phyloP scores from a whole-genome alignment of 1,284 basidiomycete species.

The Psilocybe mexicana region DNA sequence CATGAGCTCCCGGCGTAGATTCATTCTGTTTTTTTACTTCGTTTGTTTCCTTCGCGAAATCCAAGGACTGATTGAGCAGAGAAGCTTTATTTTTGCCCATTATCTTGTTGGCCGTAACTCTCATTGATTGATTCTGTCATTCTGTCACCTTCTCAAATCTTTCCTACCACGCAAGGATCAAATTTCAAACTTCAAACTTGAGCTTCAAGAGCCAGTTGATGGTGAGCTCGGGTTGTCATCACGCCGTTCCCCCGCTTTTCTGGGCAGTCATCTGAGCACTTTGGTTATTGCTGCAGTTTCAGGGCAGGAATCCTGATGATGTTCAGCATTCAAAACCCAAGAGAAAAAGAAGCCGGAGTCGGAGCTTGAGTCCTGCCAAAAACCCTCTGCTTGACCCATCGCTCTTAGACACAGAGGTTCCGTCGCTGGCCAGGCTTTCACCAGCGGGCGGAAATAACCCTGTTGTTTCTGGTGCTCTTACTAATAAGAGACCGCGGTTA shows the following conservation, averaged over 20 bases:
- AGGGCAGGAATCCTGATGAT: neutral
- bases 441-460: neutral
- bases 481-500: constrained; percentile 16
- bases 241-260: too few relatives aligned
- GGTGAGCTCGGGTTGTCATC: too few relatives aligned
- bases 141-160: neutral
- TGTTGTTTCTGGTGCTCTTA: neutral
- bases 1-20: neutral
- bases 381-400: neutral
- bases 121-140: neutral
- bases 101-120: neutral
- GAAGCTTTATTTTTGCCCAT: neutral
- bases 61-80: neutral
- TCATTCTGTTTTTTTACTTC: neutral
- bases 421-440: neutral
- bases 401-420: neutral
- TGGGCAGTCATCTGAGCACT: too few relatives aligned
- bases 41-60: neutral
- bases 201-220: too few relatives aligned
- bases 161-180: neutral
- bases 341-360: neutral
- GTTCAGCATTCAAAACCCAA: neutral
- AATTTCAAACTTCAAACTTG: too few relatives aligned
- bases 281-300: neutral
- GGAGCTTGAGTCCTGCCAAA: constrained; percentile 2